Percentiles rank a stretch among this genome's conserved stretches.
Conservation (phyloP, 2,329 filamentous ascomycete genomes). For the Neodidymelliopsis sp. region DNA sequence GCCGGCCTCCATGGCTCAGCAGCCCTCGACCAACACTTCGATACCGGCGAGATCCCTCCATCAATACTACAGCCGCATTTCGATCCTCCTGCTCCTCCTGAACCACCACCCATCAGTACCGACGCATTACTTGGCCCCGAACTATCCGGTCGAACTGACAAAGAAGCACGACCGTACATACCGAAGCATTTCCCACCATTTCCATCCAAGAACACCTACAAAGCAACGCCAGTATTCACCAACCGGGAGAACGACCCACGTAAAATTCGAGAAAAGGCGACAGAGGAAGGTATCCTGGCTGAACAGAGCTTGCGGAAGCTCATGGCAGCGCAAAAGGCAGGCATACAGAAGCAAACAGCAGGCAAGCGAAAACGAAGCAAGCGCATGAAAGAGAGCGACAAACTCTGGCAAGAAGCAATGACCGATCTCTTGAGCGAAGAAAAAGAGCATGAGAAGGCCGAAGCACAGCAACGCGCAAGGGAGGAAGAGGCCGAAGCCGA, state of each 20-base stretch:
- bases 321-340: constrained; percentile 57
- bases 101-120: constrained; percentile 53
- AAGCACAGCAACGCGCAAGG: constrained; percentile 29
- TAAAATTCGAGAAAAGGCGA: constrained; percentile 67
- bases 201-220: constrained; percentile 71
- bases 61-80: constrained; percentile 51
- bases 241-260: constrained; percentile 66
- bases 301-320: constrained; percentile 71
- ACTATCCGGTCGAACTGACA: constrained; percentile 57
- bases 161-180: constrained; percentile 60
- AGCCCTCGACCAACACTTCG: constrained; percentile 51
- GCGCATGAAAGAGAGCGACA: constrained; percentile 54
- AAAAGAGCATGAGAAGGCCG: constrained; percentile 37
- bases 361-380: constrained; percentile 51
- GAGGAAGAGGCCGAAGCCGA: constrained; percentile 21
- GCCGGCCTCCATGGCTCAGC: constrained; percentile 49
- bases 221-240: constrained; percentile 65
- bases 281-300: constrained; percentile 69
- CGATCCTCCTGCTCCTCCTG: constrained; percentile 50
- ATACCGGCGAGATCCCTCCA: constrained; percentile 48
- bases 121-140: constrained; percentile 61
- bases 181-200: constrained; percentile 68
- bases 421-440: constrained; percentile 57
- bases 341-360: constrained; percentile 47
- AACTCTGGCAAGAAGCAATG: constrained; percentile 65